Percentiles rank a stretch among this genome's conserved stretches.
Conservation (phyloP, 164 flowering plant genomes). For the Umbellularia californica region DNA sequence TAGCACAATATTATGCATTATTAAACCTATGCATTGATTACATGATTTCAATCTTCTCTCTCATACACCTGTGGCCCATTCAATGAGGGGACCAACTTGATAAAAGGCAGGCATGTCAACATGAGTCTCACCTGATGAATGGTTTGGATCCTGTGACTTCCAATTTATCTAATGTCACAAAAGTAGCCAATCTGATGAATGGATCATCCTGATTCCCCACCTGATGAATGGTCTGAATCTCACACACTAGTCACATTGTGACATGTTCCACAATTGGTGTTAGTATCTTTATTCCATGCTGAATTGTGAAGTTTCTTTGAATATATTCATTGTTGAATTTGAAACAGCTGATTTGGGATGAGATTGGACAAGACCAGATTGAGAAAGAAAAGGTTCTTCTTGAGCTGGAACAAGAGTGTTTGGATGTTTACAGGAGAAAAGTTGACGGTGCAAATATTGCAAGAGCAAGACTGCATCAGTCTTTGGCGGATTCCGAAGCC, state of each 20-base stretch:
- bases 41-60: no score
- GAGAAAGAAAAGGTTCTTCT: constrained; percentile 71
- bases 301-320: not conserved
- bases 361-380: constrained; percentile 75
- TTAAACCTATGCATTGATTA: no score
- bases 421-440: constrained; percentile 73
- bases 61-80: no score
- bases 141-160: not conserved
- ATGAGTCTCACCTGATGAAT: no score
- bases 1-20: no score
- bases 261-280: not conserved
- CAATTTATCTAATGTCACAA: no score
- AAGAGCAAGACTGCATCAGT: constrained; percentile 80
- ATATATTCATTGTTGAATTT: not conserved
- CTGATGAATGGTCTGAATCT: not conserved
- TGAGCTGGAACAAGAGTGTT: constrained; percentile 81
- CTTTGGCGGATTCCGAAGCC: constrained; percentile 77
- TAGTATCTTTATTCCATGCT: not conserved
- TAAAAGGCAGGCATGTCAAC: no score
- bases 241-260: not conserved
- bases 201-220: not conserved
- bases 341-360: constrained; percentile 87
- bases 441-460: constrained; percentile 76
- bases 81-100: no score
- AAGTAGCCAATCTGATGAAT: not conserved